Base-by-base conservation (phyloP, 129 eudicot species). In the Glebionis coronaria region DNA sequence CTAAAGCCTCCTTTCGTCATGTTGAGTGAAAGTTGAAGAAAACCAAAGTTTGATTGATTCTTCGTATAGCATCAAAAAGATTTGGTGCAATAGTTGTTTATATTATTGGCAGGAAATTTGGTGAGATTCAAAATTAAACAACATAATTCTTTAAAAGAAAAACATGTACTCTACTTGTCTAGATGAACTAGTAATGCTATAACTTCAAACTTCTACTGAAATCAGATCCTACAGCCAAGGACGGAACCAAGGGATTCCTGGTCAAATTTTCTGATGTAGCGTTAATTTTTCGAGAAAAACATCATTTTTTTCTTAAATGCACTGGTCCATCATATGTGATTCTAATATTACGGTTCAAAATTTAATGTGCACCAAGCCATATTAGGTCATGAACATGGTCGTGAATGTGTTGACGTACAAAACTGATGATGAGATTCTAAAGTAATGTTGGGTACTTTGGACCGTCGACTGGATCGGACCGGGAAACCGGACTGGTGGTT, bases 21-120 rank as follows among this genome's bases (percentile, higher is more conserved):
- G 62, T 56, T 56, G n/a, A 56, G 62, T 56, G 14, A 29, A 56
- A 25, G 35, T 56, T 56, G 12, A 20, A 56, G 25, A 56, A 56
- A 56, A 56, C 10, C 61, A 9, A 11, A 10, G 23, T 19, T 12
- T 20, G 28, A 56, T 56, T 5, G 16, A 15, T 4, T 12, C 16
- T n/a, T n/a, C n/a, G n/a, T n/a, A 12, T 56, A 13, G 15, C 25
- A 56, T 23, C 35, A 12, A 25, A 14, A 12, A 4, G 62, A n/a
- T n/a, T 4, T 12, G 28, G 62, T 31, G 14, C 35, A 23, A 25
- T 12, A 56, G 35, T 23, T 40, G 27, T 31, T 56, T 25, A 8
- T n/a, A n/a, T n/a, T 56, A 13, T 25, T 10, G 13, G 38, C 12
- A 56, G 4, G 61, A 56, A 23, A 2, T 25, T 56, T 23, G 28